Evolutionary conservation across 257 asterid genomes (phyloP).

Genomic region (Echites panduratus): DNA sequence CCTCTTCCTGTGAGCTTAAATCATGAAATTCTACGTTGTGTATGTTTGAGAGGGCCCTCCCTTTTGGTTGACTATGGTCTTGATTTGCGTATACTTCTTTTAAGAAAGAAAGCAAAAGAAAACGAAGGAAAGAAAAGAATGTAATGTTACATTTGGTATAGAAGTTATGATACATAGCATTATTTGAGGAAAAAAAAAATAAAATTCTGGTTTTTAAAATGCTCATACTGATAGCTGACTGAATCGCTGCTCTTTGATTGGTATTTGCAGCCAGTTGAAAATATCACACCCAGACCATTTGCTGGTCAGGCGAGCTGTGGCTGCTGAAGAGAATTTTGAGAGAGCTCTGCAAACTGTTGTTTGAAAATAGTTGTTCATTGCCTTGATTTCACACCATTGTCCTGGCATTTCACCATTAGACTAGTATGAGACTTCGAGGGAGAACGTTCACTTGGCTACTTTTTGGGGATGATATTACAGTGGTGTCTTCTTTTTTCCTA

Average conservation of each 20-base stretch:
- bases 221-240: not conserved
- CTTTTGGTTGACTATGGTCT: not conserved
- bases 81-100: no score
- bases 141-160: not conserved
- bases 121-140: not conserved
- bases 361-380: not conserved
- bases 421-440: not conserved
- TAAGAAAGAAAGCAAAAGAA: no score
- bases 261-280: not conserved
- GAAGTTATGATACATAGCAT: no score
- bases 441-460: not conserved
- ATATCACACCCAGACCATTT: slow-evolving; percentile 13
- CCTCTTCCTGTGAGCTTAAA: no score
- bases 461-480: not conserved
- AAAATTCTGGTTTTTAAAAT: no score
- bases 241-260: not conserved
- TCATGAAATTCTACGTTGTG: no score
- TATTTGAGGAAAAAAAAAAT: no score
- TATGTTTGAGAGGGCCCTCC: not conserved
- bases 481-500: not conserved
- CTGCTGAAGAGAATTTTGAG: slow-evolving; percentile 9
- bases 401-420: not conserved
- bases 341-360: slow-evolving; percentile 11
- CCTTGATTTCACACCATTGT: not conserved
- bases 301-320: not conserved